Base-by-base conservation (phyloP, 768 basidiomycete genomes). In the Phlegmacium glaucopus region DNA sequence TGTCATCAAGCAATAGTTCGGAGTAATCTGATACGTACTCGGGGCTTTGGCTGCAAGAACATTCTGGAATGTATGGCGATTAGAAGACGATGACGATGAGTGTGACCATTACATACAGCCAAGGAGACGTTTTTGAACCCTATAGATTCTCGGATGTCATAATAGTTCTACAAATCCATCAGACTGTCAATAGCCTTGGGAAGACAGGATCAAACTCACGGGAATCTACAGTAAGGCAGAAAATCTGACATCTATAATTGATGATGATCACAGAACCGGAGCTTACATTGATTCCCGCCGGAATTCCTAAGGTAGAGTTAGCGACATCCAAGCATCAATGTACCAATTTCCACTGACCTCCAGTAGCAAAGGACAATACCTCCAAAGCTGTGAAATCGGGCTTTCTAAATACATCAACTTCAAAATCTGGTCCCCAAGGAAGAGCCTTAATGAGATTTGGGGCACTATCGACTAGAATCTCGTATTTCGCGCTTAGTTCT, bases 71-170 rank as follows among this genome's bases (percentile, higher is more conserved):
- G 37, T 22, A 39, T 42, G 11, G 5, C 22, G 22, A 41, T 32
- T 29, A 25, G 15, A 50, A 11, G 16, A 36, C 7, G 4, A 28
- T 28, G 6, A 26, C 13, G 29, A 4, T 30, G 8, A 28, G 7
- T 40, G 10, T 29, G 29, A 26, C 47, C 25, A 30, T 37, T 39
- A 64, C 84, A 51, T 64, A 87, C 86, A 1, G 85, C 81, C 22
- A 93, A 75, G 0, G 86, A 89, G 32, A 94, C 91, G 56, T 94
- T 94, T 72, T 94, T 94, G 70, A 93, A 94, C 0, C 92, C 92
- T 29, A 75, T 73, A 3, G 80, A 76, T 61, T 90, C 91, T 36
- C 92, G 78, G 51, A 94, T 78, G 49, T 90, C 80, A 57, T 90
- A 92, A 56, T 92, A 91, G 57, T 90, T 90, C 78, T 83, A 54